A percentile compares a stretch with the other conserved stretches of the same genome.
Evolutionary conservation across 192 early-diverging fungal genomes (phyloP).

Genomic region (Podila clonocystis): DNA sequence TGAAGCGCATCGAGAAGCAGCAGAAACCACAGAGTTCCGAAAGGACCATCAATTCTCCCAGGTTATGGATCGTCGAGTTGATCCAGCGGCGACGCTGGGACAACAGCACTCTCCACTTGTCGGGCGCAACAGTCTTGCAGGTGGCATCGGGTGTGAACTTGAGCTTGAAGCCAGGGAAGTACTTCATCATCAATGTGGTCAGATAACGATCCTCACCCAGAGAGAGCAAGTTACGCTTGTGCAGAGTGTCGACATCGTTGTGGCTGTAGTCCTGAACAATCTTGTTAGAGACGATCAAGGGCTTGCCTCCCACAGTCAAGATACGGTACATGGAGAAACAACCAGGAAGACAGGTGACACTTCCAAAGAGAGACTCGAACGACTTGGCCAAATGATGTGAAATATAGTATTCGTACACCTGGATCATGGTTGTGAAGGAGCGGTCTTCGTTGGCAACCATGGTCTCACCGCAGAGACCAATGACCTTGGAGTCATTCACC

Average conservation of each 20-base stretch:
- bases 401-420: constrained; percentile 98
- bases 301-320: constrained; percentile 82
- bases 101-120: constrained; percentile 89
- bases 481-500: constrained; percentile 88
- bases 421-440: constrained; percentile 93
- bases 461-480: constrained; percentile 96
- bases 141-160: constrained; percentile 93
- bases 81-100: constrained; percentile 98
- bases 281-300: constrained; percentile 86
- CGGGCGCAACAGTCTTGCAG: constrained; percentile 94
- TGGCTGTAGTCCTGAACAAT: constrained; percentile 92
- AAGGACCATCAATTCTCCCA: constrained; percentile 80
- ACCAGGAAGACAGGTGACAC: constrained; percentile 94
- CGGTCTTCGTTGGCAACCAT: constrained; percentile 88
- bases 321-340: constrained; percentile 99
- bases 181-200: constrained; percentile 90
- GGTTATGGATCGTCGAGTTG: constrained; percentile 94
- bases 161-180: constrained; percentile 93
- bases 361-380: constrained; percentile 95
- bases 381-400: constrained; percentile 94
- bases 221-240: constrained; percentile 96
- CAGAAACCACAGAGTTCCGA: constrained; percentile 87
- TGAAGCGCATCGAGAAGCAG: constrained; percentile 95
- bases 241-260: constrained; percentile 94
- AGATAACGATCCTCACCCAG: constrained; percentile 98